Conservation (phyloP, 2,329 filamentous ascomycete genomes). For the Tricladium varicosporioides region DNA sequence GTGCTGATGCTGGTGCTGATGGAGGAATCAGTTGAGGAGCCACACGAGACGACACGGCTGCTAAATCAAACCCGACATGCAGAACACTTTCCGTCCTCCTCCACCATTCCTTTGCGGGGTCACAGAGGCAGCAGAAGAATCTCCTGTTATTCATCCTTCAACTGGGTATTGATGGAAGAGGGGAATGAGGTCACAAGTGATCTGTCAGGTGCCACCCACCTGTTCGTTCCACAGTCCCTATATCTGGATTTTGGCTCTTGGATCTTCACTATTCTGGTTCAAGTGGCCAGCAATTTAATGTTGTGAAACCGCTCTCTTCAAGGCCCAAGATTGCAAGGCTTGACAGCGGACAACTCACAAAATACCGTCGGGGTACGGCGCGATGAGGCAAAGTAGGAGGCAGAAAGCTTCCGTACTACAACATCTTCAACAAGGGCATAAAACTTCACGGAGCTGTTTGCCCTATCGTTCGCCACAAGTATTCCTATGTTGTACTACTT, state of each 20-base stretch:
- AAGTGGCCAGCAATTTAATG: no score
- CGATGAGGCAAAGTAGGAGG: neutral
- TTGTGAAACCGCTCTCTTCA: neutral
- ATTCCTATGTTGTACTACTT: neutral
- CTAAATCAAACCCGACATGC: no score
- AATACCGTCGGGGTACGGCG: neutral
- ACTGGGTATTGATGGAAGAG: neutral
- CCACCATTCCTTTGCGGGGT: neutral
- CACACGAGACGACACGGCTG: no score
- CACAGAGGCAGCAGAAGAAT: neutral
- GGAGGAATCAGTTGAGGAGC: neutral
- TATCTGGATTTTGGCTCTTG: neutral
- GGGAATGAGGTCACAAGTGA: neutral
- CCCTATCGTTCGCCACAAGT: neutral
- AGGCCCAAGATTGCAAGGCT: neutral
- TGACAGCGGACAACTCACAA: neutral
- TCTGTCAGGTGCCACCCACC: neutral
- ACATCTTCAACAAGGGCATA: neutral
- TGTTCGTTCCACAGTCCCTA: neutral
- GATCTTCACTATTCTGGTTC: neutral
- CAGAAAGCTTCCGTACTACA: neutral
- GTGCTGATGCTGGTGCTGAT: neutral
- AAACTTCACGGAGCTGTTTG: neutral
- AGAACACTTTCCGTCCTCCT: neutral
- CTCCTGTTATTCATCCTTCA: neutral